phyloP scores from a whole-genome alignment of 208 protist genomes.

The Leishmania aethiopica region DNA sequence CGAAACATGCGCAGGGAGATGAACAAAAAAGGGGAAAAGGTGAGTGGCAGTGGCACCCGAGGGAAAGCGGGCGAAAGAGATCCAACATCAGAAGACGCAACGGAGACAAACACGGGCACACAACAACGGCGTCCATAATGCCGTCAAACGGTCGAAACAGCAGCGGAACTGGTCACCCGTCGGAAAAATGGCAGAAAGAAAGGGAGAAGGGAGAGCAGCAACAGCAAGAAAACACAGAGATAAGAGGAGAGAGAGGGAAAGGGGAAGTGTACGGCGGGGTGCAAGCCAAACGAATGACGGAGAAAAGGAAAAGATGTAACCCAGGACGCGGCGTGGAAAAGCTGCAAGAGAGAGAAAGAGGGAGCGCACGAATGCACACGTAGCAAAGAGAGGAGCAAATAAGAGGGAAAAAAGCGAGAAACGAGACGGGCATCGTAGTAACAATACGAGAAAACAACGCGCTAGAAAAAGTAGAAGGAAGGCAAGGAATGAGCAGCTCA shows the following conservation, averaged over 20 bases:
- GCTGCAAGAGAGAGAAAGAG: neutral
- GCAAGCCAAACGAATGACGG: neutral
- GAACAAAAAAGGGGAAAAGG: neutral
- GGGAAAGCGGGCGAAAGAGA: neutral
- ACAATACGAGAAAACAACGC: neutral
- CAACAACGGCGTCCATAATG: neutral
- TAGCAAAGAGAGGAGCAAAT: neutral
- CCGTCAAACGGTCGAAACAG: neutral
- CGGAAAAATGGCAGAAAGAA: neutral
- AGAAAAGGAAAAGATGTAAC: conserved; percentile 14
- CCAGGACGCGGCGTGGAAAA: too few species aligned
- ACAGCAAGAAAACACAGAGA: neutral
- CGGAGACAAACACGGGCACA: neutral
- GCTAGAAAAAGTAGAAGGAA: neutral
- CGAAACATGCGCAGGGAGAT: neutral
- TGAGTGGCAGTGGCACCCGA: neutral
- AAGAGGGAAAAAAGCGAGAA: neutral
- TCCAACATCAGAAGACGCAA: neutral
- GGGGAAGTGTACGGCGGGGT: neutral
- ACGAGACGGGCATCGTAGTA: neutral
- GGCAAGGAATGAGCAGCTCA: neutral
- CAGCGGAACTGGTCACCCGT: neutral
- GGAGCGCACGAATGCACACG: neutral
- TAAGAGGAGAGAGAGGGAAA: neutral
- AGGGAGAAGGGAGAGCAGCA: neutral